Evolutionary conservation across 306 rosid species (phyloP).

Genomic region (Dalbergia cultrata): DNA sequence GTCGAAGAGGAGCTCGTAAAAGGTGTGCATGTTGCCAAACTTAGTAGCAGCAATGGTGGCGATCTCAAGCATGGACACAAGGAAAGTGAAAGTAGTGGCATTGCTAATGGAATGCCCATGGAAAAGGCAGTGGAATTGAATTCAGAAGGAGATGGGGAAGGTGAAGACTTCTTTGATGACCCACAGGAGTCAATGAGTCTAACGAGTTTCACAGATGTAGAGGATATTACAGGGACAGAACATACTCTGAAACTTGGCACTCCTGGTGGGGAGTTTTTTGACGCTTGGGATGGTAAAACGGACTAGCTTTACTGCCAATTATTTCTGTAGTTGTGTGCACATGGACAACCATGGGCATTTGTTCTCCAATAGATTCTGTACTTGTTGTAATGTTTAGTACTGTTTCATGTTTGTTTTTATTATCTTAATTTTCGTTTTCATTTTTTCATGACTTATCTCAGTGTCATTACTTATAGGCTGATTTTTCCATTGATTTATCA

Average conservation of each 20-base stretch:
- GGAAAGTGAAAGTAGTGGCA: slow-evolving; percentile 51
- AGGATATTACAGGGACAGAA: slow-evolving; percentile 69
- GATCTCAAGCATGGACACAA: slow-evolving; percentile 46
- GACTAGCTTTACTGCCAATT: slow-evolving; percentile 12
- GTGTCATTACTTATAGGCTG: not conserved
- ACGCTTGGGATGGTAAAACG: slow-evolving; percentile 90
- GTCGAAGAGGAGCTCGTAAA: slow-evolving; percentile 50
- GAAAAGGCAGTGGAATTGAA: slow-evolving; percentile 46
- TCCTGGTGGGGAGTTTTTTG: slow-evolving; percentile 75
- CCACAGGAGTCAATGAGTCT: slow-evolving; percentile 77
- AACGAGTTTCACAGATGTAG: slow-evolving; percentile 78
- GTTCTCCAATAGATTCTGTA: slow-evolving; percentile 3
- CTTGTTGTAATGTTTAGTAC: not conserved
- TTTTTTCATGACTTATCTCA: not conserved
- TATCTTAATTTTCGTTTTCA: not conserved
- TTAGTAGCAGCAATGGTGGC: slow-evolving; percentile 42
- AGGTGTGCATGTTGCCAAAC: slow-evolving; percentile 48
- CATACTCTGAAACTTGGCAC: slow-evolving; percentile 52
- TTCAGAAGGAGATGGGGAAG: slow-evolving; percentile 63
- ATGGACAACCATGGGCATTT: not conserved
- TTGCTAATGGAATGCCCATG: slow-evolving; percentile 41
- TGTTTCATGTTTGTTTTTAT: not conserved
- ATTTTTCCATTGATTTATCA: slow-evolving; percentile 11
- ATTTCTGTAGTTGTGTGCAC: not conserved
- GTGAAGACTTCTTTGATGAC: slow-evolving; percentile 78